These are phyloP conservation scores for Allium fistulosum DNA, from an alignment of 106 monocot genomes.

Conservation along the genomic window DNA sequence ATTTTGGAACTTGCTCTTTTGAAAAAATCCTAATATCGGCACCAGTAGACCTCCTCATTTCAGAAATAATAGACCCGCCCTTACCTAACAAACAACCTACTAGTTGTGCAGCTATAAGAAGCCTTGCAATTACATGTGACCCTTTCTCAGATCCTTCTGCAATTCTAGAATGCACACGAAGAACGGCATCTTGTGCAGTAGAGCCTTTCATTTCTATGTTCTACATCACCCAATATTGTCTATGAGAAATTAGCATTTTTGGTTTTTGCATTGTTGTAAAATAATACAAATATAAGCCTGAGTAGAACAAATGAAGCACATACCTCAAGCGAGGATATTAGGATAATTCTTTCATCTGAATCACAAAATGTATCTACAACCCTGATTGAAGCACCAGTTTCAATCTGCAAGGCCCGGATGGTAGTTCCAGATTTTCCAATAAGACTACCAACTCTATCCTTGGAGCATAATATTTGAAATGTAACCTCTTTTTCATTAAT, in stretches of 20 bases:
- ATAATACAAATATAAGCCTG: neutral
- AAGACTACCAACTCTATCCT: slow-evolving; percentile 68
- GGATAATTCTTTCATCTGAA: slow-evolving; percentile 65
- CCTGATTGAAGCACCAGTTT: slow-evolving; percentile 67
- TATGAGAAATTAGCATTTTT: neutral
- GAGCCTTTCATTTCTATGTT: slow-evolving; percentile 59
- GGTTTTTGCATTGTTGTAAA: neutral
- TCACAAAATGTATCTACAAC: slow-evolving; percentile 52
- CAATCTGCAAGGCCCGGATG: slow-evolving; percentile 58
- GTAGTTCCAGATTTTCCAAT: slow-evolving; percentile 64
- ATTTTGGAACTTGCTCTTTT: slow-evolving; percentile 66
- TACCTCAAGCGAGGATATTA: slow-evolving; percentile 71
- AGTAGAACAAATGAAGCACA: slow-evolving; percentile 6
- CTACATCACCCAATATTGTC: slow-evolving; percentile 16
- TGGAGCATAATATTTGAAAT: slow-evolving; percentile 61
- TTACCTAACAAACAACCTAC: slow-evolving; percentile 71
- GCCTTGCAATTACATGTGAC: slow-evolving; percentile 46
- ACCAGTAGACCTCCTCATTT: slow-evolving; percentile 81
- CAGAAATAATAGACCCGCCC: slow-evolving; percentile 72
- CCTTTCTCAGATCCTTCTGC: slow-evolving; percentile 48
- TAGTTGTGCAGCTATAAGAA: slow-evolving; percentile 79
- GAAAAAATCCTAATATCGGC: slow-evolving; percentile 74
- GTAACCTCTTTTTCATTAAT: slow-evolving; percentile 56
- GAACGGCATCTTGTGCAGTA: slow-evolving; percentile 74
- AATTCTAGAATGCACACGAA: slow-evolving; percentile 61